These are phyloP conservation scores for Amyloporia xantha DNA, from an alignment of 768 basidiomycete genomes.

Conservation along the genomic window DNA sequence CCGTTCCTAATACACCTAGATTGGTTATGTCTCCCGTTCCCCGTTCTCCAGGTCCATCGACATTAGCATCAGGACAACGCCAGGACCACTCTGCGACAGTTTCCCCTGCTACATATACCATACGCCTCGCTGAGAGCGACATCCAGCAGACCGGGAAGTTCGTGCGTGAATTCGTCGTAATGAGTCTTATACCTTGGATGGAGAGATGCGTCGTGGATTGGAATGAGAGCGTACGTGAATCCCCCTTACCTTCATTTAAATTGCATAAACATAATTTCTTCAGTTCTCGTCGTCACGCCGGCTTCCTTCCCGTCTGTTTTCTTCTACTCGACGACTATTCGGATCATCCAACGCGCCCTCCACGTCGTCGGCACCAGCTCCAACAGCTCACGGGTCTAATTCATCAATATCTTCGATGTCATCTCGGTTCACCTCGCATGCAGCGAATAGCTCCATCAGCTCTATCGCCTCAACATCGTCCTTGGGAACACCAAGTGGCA, in stretches of 20 bases:
- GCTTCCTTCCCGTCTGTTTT: slow-evolving; percentile 79
- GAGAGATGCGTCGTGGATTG: slow-evolving; percentile 89
- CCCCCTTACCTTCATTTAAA: background rate
- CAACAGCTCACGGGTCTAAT: slow-evolving; percentile 33
- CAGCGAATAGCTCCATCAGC: slow-evolving; percentile 27
- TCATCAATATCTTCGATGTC: slow-evolving; percentile 29
- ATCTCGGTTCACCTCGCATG: slow-evolving; percentile 17
- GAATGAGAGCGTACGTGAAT: slow-evolving; percentile 74
- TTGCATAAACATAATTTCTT: background rate
- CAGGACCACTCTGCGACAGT: background rate
- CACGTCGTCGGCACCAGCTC: slow-evolving; percentile 27
- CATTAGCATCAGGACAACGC: background rate
- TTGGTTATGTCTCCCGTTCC: slow-evolving; percentile 12
- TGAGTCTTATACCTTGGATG: slow-evolving; percentile 95
- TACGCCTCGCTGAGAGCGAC: slow-evolving; percentile 63
- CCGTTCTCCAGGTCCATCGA: slow-evolving; percentile 8
- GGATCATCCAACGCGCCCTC: slow-evolving; percentile 46
- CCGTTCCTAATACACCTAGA: slow-evolving; percentile 26
- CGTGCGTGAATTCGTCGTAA: slow-evolving; percentile 80
- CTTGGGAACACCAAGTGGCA: slow-evolving; percentile 11
- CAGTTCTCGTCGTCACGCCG: slow-evolving; percentile 71
- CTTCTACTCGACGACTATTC: slow-evolving; percentile 79
- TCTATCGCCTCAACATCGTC: slow-evolving; percentile 23
- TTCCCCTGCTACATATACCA: slow-evolving; percentile 18
- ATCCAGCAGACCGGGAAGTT: slow-evolving; percentile 72